A percentile compares a stretch with the other conserved stretches of the same genome.
phyloP scores from a whole-genome alignment of 352 stramenopile species.

The Phytopythium helicoides region DNA sequence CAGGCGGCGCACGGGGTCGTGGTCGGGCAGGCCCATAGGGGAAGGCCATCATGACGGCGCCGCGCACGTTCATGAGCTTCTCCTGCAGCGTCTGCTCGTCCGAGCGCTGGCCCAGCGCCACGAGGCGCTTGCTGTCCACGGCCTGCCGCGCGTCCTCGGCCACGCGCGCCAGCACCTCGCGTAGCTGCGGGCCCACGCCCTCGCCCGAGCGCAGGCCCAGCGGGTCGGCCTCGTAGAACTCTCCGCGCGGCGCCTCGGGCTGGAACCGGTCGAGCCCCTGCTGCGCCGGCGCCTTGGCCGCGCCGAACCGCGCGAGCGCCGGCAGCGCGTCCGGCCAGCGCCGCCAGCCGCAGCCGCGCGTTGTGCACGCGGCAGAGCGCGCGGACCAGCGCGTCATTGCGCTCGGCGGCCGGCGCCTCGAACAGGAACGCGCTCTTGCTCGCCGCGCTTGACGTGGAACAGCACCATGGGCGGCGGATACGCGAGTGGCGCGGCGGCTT shows the following conservation, averaged over 20 bases:
- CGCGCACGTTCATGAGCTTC: constrained; percentile 92
- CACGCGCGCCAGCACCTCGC: constrained; percentile 73
- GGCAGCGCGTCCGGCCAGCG: constrained; percentile 77
- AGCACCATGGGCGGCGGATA: constrained; percentile 92
- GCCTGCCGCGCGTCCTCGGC: constrained; percentile 71
- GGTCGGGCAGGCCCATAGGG: constrained; percentile 92
- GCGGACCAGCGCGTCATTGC: constrained; percentile 85
- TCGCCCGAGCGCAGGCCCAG: constrained; percentile 87
- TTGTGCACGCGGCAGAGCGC: constrained; percentile 87
- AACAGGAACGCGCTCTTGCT: constrained; percentile 92
- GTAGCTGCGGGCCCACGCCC: constrained; percentile 79
- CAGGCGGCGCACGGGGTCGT: constrained; percentile 86
- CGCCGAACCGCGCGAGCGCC: constrained; percentile 77
- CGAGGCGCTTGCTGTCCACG: constrained; percentile 65
- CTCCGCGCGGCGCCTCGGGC: constrained; percentile 40
- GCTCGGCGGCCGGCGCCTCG: constrained; percentile 69
- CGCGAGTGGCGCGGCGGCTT: too few species aligned
- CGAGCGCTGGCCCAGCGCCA: constrained; percentile 61
- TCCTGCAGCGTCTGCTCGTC: constrained; percentile 74
- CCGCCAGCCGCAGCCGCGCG: constrained; percentile 58
- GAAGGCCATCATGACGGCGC: constrained; percentile 93
- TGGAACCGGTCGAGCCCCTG: constrained; percentile 89
- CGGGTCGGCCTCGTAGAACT: constrained; percentile 87
- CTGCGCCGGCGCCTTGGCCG: constrained; percentile 81
- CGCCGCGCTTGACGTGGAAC: constrained; percentile 84